Evolutionary conservation across 192 early-diverging fungal species (phyloP), one percentile per base, ranked within the genome.

Genomic region (Coemansia interrupta): DNA sequence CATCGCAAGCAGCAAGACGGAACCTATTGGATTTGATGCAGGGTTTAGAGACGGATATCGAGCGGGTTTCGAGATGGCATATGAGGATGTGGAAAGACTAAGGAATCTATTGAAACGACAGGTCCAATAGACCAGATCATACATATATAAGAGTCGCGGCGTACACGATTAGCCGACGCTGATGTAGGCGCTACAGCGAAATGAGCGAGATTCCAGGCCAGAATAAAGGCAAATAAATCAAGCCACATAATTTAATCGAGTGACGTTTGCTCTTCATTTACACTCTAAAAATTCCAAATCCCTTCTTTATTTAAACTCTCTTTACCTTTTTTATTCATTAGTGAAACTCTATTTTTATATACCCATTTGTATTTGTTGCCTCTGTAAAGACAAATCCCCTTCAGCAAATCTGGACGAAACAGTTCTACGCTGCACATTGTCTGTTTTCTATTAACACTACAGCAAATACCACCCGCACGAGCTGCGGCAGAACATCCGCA

Each of bases 31-130:
- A n/a, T 78, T 71, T 17, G 74, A 78, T 38, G 54, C 54, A 12
- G 74, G 74, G n/a, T 78, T 78, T 45, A 49, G 74, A 24, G 74
- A 78, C 51, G 74, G 74, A 18, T 78, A 72, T 52, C 54, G 17
- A 49, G 64, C 69, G 6, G 74, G 74, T 17, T 78, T 67, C 24
- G 62, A 78, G 22, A 53, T 61, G 17, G 68, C 58, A 11, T 49
- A 55, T 14, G 38, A 28, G 22, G 15, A 47, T 51, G 20, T 43
- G 17, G 32, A 63, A 20, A 19, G 30, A 23, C 14, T 42, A 22
- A 30, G 11, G 7, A 26, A 8, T 14, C 22, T 8, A 50, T 29
- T 26, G 48, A 50, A 26, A 29, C 40, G 26, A 4, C 26, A 6
- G 18, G 44, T 18, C 15, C 44, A 19, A 17, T 45, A 15, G 12